Percentiles rank a stretch among this genome's conserved stretches.
These are phyloP conservation scores for Tritrichomonas musculus DNA, from an alignment of 208 protist genomes.

Conservation along the genomic window DNA sequence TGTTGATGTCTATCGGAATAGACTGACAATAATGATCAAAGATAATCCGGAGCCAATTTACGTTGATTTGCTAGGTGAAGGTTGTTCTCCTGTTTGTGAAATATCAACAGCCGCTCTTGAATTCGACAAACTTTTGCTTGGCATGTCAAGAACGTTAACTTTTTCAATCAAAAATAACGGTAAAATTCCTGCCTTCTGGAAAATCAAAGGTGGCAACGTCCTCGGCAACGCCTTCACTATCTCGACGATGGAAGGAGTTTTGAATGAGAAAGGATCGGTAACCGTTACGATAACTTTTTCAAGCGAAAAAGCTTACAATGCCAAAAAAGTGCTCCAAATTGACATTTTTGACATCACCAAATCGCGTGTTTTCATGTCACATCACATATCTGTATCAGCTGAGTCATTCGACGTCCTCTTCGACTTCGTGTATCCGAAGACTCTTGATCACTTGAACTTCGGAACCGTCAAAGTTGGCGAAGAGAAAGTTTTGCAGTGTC, in stretches of 20 bases:
- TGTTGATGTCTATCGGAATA: background rate
- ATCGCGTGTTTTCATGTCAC: background rate
- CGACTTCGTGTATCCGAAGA: background rate
- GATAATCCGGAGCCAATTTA: constrained; percentile 6
- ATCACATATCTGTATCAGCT: background rate
- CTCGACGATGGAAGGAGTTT: background rate
- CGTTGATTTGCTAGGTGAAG: background rate
- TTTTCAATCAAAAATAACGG: background rate
- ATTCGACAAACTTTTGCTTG: background rate
- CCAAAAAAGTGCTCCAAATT: background rate
- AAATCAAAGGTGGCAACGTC: background rate
- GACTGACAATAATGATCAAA: background rate
- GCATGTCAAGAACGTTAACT: background rate
- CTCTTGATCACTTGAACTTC: background rate
- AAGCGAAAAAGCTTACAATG: background rate
- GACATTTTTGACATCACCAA: background rate
- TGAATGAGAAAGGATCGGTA: background rate
- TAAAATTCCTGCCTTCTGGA: background rate
- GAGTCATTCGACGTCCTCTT: background rate
- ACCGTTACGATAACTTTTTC: background rate
- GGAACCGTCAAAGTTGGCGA: background rate
- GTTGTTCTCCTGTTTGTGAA: background rate
- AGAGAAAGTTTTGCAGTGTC: background rate
- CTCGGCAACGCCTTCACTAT: background rate
- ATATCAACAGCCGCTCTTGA: background rate